These are phyloP conservation scores for Fusarium burgessii DNA, from an alignment of 2,329 filamentous ascomycete species.

Conservation along the genomic window DNA sequence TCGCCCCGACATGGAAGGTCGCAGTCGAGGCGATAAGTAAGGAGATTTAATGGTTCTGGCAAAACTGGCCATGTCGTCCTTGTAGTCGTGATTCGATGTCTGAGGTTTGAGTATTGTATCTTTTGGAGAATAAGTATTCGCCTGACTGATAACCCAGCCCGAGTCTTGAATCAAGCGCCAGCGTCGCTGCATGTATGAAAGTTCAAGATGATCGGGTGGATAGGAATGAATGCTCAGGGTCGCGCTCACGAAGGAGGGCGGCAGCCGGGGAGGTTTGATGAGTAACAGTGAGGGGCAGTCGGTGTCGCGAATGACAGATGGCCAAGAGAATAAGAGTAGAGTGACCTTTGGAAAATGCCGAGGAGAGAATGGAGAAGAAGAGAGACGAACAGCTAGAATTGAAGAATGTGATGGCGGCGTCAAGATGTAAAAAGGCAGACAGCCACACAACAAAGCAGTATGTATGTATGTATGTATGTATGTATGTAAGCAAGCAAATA, in stretches of 20 bases:
- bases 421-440: conserved; percentile 4
- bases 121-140: conserved; percentile 18
- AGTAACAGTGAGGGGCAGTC: conserved; percentile 27
- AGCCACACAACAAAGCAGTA: neutral
- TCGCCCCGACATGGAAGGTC: conserved; percentile 58
- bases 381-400: conserved; percentile 21
- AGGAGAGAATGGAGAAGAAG: neutral
- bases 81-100: conserved; percentile 23
- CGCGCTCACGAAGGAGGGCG: neutral
- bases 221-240: conserved; percentile 17
- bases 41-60: conserved; percentile 63
- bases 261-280: conserved; percentile 19
- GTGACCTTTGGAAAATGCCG: conserved; percentile 21
- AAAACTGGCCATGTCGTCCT: conserved; percentile 59
- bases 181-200: conserved; percentile 37
- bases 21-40: conserved; percentile 57
- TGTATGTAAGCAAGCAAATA: neutral
- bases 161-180: conserved; percentile 40
- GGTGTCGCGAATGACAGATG: conserved; percentile 11
- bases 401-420: conserved; percentile 23
- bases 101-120: conserved; percentile 23
- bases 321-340: conserved; percentile 25
- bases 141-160: conserved; percentile 35
- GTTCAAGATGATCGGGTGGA: neutral
- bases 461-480: neutral